phyloP scores from a whole-genome alignment of 2,329 filamentous ascomycete genomes.

The Pyrenophora seminiperda region DNA sequence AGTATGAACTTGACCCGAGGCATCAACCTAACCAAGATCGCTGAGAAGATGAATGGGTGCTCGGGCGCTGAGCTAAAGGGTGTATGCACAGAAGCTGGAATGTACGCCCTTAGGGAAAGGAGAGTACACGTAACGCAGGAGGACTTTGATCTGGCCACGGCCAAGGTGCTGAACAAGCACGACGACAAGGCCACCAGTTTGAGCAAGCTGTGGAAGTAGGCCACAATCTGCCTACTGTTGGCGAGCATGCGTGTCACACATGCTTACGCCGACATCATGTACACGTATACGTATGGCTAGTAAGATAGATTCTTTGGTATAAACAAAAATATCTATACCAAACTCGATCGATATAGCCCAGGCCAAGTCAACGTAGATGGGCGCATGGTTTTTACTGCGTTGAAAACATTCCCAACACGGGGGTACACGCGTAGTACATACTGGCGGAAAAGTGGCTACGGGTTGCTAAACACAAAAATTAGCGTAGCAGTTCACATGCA shows the following conservation, averaged over 20 bases:
- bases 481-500: neutral
- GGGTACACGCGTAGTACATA: slow-evolving; percentile 17
- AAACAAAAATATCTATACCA: slow-evolving; percentile 16
- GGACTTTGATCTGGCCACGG: slow-evolving; percentile 97
- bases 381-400: slow-evolving; percentile 2
- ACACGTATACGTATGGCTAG: slow-evolving; percentile 24
- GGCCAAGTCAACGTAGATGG: neutral
- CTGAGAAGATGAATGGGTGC: slow-evolving; percentile 99
- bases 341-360: neutral
- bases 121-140: slow-evolving; percentile 98
- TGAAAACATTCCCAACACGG: neutral
- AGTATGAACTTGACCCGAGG: slow-evolving; percentile 98
- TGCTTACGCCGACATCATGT: slow-evolving; percentile 14
- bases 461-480: neutral
- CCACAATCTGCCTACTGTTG: neutral
- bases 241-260: slow-evolving; percentile 2
- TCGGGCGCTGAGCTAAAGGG: slow-evolving; percentile 97
- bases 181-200: slow-evolving; percentile 96
- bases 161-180: slow-evolving; percentile 99
- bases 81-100: slow-evolving; percentile 97
- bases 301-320: slow-evolving; percentile 12
- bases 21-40: slow-evolving; percentile 97
- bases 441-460: neutral
- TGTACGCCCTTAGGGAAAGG: slow-evolving; percentile 94
- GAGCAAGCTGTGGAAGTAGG: slow-evolving; percentile 82